Base-by-base conservation (phyloP, 2,329 filamentous ascomycete species). In the Stagonosporopsis vannaccii region DNA sequence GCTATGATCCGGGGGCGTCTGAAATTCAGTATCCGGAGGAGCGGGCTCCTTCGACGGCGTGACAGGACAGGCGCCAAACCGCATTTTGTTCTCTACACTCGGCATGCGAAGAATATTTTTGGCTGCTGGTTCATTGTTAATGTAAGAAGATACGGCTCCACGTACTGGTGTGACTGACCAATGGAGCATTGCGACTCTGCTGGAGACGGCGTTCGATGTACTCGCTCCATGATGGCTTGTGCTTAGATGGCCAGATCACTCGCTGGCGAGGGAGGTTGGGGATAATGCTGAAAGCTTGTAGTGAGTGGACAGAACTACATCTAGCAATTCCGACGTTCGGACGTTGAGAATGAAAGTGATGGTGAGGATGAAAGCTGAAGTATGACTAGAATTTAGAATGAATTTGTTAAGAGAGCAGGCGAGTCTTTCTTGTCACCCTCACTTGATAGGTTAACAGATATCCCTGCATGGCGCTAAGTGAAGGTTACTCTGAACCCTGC, bases 161-260 rank as follows among this genome's bases (percentile, higher is more conserved):
- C 5, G 8, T 19, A 12, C 4, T 8, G 7, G 3, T 30, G 19
- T 19, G 5, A 19, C 49, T 51, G 13, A 39, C 40, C 12, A 9
- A 23, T 39, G 0, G 19, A 39, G 7, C 15, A 7, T 2, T 23
- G 4, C 4, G 15, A 17, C 6, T 45, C 41, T 3, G 22, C n/a
- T 0, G 60, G 62, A n/a, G 62, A 65, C 1, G 62, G 62, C 9
- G 58, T 65, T 4, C 52, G 58, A 12, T 40, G 60, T 0, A 49
- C 4, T 1, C 12, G 17, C 0, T 35, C 35, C 62, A 64, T 64
- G 0, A 9, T 20, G 23, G 15, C 12, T 30, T 22, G 15, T 19
- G 2, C 23, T 20, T 6, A 12, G 8, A 6, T 17, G 1, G 7
- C 22, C 7, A n/a, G 40, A 20, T 20, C n/a, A 17, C 3, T 15